Percentiles rank a stretch among this genome's conserved stretches.
Evolutionary conservation across 495 filamentous ascomycete species (phyloP).

Genomic region (Melanomma pulvis-pyrius): DNA sequence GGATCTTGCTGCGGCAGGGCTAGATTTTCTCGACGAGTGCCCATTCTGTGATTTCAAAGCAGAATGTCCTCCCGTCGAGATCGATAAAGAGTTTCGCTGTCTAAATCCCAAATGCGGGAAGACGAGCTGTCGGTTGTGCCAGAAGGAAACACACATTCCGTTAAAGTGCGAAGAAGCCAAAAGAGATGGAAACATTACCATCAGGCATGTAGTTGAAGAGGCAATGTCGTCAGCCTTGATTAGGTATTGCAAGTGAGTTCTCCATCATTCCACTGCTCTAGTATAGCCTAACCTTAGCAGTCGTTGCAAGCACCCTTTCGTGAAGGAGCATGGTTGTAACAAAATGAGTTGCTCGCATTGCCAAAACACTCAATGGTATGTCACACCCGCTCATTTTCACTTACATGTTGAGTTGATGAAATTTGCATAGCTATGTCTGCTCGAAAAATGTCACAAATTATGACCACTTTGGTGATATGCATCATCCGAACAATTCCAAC

Average conservation of each 20-base stretch:
- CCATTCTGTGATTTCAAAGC: constrained; percentile 84
- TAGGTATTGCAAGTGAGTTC: constrained; percentile 64
- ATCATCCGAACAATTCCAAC: constrained; percentile 47
- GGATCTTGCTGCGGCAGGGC: constrained; percentile 54
- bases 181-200: constrained; percentile 60
- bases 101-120: constrained; percentile 64
- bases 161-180: constrained; percentile 69
- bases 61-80: constrained; percentile 66
- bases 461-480: constrained; percentile 53
- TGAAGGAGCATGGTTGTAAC: constrained; percentile 83
- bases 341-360: constrained; percentile 75
- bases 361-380: constrained; percentile 59
- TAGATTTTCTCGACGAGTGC: constrained; percentile 54
- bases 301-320: constrained; percentile 61
- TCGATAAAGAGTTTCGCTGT: constrained; percentile 76
- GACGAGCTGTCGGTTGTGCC: constrained; percentile 75
- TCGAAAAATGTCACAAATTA: constrained; percentile 58
- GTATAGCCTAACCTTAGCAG: neutral
- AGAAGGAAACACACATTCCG: constrained; percentile 72
- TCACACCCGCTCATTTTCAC: neutral
- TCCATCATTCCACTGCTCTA: neutral
- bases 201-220: constrained; percentile 73
- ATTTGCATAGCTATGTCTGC: constrained; percentile 63
- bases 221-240: constrained; percentile 81
- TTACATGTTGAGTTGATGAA: neutral